phyloP scores from a whole-genome alignment of 2,329 filamentous ascomycete genomes.

The Calonectria leucothoes region DNA sequence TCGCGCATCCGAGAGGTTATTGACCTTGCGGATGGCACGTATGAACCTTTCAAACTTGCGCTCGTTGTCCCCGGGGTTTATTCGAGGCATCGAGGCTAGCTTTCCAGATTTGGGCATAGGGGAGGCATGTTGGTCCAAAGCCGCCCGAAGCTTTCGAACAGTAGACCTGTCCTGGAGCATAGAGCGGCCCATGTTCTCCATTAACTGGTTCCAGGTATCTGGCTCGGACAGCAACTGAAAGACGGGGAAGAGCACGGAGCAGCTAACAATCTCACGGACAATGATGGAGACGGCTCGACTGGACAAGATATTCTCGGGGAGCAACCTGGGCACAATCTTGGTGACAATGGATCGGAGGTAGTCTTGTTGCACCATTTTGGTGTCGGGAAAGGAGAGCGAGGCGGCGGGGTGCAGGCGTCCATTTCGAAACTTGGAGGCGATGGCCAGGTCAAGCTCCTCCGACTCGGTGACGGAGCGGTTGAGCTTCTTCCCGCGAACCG shows the following conservation, averaged over 20 bases:
- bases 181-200: conserved; percentile 88
- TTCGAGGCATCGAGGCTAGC: conserved; percentile 78
- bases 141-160: conserved; percentile 89
- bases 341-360: conserved; percentile 83
- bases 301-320: conserved; percentile 79
- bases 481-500: conserved; percentile 87
- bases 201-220: conserved; percentile 96
- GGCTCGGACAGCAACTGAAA: conserved; percentile 87
- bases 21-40: conserved; percentile 86
- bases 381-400: conserved; percentile 84
- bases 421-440: conserved; percentile 92
- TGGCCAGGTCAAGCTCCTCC: conserved; percentile 93
- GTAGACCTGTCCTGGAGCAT: conserved; percentile 96
- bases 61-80: conserved; percentile 87
- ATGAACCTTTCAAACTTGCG: conserved; percentile 96
- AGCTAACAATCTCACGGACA: conserved; percentile 90
- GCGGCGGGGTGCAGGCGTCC: conserved; percentile 90
- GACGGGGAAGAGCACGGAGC: conserved; percentile 87
- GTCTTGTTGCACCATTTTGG: conserved; percentile 86
- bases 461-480: conserved; percentile 94
- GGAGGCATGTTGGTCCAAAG: conserved; percentile 92
- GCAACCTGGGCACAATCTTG: conserved; percentile 77
- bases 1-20: conserved; percentile 91
- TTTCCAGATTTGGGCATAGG: conserved; percentile 76
- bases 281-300: conserved; percentile 85